Percentiles rank a stretch among this genome's conserved stretches.
Conservation (phyloP, 1,284 basidiomycete species). For the Ustilago cynodontis region DNA sequence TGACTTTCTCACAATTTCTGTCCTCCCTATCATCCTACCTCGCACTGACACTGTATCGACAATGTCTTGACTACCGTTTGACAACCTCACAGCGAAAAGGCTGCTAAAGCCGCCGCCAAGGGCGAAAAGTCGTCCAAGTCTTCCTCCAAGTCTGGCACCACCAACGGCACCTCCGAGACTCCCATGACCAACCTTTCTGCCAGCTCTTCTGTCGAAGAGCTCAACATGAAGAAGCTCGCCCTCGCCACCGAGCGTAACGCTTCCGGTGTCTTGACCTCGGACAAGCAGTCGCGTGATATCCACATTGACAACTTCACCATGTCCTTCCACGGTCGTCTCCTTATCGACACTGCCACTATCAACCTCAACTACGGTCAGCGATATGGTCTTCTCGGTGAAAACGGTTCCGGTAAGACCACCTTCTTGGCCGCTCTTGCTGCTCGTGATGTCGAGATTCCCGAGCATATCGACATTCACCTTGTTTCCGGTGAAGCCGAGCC, state of each 20-base stretch:
- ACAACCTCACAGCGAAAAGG: slow-evolving; percentile 62
- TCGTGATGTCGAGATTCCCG: slow-evolving; percentile 88
- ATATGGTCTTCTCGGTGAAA: slow-evolving; percentile 94
- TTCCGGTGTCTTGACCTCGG: slow-evolving; percentile 88
- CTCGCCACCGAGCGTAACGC: slow-evolving; percentile 68
- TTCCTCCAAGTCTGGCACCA: slow-evolving; percentile 60
- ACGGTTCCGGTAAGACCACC: slow-evolving; percentile 94
- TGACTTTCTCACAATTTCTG: not conserved
- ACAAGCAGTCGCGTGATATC: slow-evolving; percentile 91
- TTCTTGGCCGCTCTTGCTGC: slow-evolving; percentile 68
- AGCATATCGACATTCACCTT: slow-evolving; percentile 97
- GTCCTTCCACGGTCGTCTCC: slow-evolving; percentile 94
- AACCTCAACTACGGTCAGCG: slow-evolving; percentile 96
- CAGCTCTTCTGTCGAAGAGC: slow-evolving; percentile 54
- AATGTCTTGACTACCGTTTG: not conserved
- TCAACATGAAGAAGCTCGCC: slow-evolving; percentile 69
- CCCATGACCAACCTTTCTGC: slow-evolving; percentile 63
- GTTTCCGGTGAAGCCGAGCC: slow-evolving; percentile 96
- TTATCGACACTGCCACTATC: slow-evolving; percentile 89
- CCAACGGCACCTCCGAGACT: slow-evolving; percentile 51
- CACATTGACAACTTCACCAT: slow-evolving; percentile 96
- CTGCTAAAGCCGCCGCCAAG: slow-evolving; percentile 67
- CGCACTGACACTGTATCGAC: too few relatives aligned
- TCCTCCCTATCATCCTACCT: not conserved
- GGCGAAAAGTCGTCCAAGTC: slow-evolving; percentile 56